These are phyloP conservation scores for Backusella westeae DNA, from an alignment of 192 early-diverging fungal species.

Conservation along the genomic window DNA sequence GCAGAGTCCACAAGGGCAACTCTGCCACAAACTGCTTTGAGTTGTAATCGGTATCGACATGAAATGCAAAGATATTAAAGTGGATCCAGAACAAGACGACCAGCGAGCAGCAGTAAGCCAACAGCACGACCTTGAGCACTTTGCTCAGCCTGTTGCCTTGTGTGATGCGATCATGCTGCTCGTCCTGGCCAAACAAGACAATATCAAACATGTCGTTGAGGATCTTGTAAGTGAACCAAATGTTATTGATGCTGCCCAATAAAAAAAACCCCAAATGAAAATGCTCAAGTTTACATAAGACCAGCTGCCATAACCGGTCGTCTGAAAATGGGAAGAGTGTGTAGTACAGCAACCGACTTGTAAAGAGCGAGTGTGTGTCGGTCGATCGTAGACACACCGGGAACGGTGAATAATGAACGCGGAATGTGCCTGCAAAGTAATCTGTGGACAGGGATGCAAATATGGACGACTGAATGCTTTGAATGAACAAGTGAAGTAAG, in stretches of 20 bases:
- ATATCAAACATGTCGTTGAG: slow-evolving; percentile 56
- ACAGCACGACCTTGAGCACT: slow-evolving; percentile 39
- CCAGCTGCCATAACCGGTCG: slow-evolving; percentile 42
- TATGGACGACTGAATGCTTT: not conserved
- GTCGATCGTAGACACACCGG: slow-evolving; percentile 23
- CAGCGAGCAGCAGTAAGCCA: slow-evolving; percentile 40
- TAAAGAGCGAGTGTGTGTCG: slow-evolving; percentile 19
- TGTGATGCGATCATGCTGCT: not conserved
- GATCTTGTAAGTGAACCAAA: slow-evolving; percentile 50
- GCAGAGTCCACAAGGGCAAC: slow-evolving; percentile 51
- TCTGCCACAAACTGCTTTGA: slow-evolving; percentile 50
- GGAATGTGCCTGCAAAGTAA: not conserved
- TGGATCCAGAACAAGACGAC: slow-evolving; percentile 55
- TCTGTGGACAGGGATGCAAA: not conserved
- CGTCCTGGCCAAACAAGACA: slow-evolving; percentile 34
- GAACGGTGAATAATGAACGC: slow-evolving; percentile 35
- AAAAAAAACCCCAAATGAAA: slow-evolving; percentile 58
- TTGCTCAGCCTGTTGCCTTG: not conserved
- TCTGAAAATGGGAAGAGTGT: slow-evolving; percentile 46
- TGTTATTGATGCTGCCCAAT: slow-evolving; percentile 51
- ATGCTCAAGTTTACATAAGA: slow-evolving; percentile 51
- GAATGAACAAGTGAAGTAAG: slow-evolving; percentile 9
- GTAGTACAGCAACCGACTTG: slow-evolving; percentile 14
- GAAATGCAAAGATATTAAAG: slow-evolving; percentile 53
- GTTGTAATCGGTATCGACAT: slow-evolving; percentile 29